Base-by-base conservation (phyloP, 2,329 filamentous ascomycete species). In the Penicillium sp. region DNA sequence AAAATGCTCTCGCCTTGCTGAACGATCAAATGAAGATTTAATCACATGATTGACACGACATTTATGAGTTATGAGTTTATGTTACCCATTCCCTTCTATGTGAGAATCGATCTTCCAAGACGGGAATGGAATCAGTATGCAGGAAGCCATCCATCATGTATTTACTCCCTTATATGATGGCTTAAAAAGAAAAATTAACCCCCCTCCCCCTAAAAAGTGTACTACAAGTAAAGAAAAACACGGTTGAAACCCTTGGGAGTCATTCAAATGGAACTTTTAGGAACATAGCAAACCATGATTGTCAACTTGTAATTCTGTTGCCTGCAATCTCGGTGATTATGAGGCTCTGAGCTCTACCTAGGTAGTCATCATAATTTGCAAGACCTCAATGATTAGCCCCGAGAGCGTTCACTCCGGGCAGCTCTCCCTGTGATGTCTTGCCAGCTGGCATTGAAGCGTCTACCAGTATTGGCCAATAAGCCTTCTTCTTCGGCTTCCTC, bases 401-500 rank as follows among this genome's bases (percentile, higher is more conserved):
- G 47, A 5, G 54, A 53, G 25, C 45, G 56, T 19, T 54, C 57
- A 54, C 58, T 60, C 33, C 58, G 65, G 33, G 54, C 72, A 42
- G 78, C 75, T 23, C 83, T 74, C 1, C 89, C 89, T 1, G 89
- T 90, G 50, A 96, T 88, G 71, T 96, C 91, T 72, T 93, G 86
- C 92, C 92, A 97, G 1, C 89, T 92, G 6, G 91, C 91, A 43
- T 89, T 89, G 65, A 96, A 92, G 33, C 91, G 83, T 57, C 91
- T 80, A 6, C 91, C 87, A 0, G 92, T 96, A 67, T 86, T 91
- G 0, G 91, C 91, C 47, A 99, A 79, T 49, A 99, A 79, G 12
- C 93, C 91, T 77, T 99, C 94, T 71, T 99, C 94, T 72, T 97
- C 94, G 19, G 93, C 92, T 31, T 88, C 90, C 73, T 96, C 91